phyloP scores from a whole-genome alignment of 768 basidiomycete genomes.

The Trametes gibbosa region DNA sequence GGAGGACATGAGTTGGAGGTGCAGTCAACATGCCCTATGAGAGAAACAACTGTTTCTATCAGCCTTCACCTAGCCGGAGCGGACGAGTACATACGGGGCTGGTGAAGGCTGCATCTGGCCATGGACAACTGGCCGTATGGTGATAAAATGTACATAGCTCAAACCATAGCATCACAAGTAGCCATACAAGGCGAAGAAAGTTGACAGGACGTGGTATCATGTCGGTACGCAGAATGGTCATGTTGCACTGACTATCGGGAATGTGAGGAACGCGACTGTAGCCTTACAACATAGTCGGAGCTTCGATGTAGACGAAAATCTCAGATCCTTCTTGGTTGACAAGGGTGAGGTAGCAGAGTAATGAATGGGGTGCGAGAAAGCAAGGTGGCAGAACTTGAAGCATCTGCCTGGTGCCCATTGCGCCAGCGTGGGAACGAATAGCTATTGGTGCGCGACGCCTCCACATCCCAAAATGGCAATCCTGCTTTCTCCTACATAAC shows the following conservation, averaged over 20 bases:
- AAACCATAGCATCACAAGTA: constrained; percentile 62
- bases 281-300: not conserved
- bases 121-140: constrained; percentile 50
- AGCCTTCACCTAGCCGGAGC: constrained; percentile 9
- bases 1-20: constrained; percentile 55
- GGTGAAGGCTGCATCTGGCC: constrained; percentile 7
- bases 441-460: constrained; percentile 13
- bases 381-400: no score
- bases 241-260: not conserved
- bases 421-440: constrained; percentile 9
- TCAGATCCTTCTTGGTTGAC: no score
- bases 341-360: no score
- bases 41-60: constrained; percentile 15
- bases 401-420: no score
- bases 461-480: constrained; percentile 8
- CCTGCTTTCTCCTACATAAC: constrained; percentile 5
- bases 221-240: not conserved
- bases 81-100: constrained; percentile 1
- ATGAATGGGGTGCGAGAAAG: no score
- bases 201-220: constrained; percentile 35
- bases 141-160: constrained; percentile 60
- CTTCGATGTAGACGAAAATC: not conserved
- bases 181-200: constrained; percentile 56
- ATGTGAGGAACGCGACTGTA: not conserved
- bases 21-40: constrained; percentile 10